A percentile compares a stretch with the other conserved stretches of the same genome.
These are phyloP conservation scores for Argentina anserina DNA, from an alignment of 306 rosid species.

Conservation along the genomic window DNA sequence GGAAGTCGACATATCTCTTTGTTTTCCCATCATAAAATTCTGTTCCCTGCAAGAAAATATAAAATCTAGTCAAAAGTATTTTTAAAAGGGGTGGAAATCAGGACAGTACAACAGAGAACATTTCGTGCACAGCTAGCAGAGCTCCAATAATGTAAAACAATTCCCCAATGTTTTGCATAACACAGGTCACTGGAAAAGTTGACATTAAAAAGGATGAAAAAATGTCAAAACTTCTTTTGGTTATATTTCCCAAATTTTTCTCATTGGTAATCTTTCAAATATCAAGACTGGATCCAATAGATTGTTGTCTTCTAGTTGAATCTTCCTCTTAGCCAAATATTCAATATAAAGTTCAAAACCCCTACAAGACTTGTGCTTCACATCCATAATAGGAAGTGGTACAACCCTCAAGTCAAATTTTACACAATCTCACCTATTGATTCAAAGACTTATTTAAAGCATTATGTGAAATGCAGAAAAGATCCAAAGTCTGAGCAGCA, in stretches of 20 bases:
- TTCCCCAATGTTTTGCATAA: not conserved
- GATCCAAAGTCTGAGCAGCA: not conserved
- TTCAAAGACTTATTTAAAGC: not conserved
- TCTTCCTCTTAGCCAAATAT: not conserved
- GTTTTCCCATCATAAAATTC: constrained; percentile 86
- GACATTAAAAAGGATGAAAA: not conserved
- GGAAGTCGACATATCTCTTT: constrained; percentile 93
- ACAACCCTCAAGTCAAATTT: not conserved
- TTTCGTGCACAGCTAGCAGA: not conserved
- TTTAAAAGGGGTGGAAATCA: not conserved
- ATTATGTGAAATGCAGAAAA: not conserved
- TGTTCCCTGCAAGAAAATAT: constrained; percentile 65
- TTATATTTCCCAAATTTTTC: not conserved
- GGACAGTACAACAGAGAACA: not conserved
- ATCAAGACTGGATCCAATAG: not conserved
- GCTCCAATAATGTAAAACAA: not conserved
- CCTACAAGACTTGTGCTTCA: not conserved
- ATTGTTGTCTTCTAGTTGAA: not conserved
- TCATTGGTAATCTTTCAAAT: not conserved
- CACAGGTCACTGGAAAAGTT: not conserved
- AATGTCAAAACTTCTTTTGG: not conserved
- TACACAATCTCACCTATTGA: not conserved
- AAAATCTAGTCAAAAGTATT: not conserved
- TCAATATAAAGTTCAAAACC: not conserved
- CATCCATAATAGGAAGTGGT: not conserved